Evolutionary conservation across 1,284 basidiomycete species (phyloP).

Genomic region (Xerocomus minutiporus): DNA sequence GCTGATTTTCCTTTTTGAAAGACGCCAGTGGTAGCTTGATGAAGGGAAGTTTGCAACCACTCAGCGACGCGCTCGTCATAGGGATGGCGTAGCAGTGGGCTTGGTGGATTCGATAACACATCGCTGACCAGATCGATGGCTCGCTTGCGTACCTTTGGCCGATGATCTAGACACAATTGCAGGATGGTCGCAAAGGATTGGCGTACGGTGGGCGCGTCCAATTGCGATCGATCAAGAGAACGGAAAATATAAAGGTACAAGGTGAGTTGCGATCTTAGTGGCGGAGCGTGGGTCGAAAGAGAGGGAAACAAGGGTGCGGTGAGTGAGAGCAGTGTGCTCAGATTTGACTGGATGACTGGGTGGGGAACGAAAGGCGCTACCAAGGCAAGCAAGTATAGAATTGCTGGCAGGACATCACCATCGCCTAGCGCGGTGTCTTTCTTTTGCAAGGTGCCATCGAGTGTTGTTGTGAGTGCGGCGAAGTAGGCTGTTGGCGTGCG

Average conservation of each 20-base stretch:
- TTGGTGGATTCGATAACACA: conserved; percentile 69
- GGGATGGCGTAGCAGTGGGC: conserved; percentile 76
- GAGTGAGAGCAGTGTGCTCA: conserved; percentile 61
- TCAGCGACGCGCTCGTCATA: conserved; percentile 78
- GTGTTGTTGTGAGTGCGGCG: conserved; percentile 76
- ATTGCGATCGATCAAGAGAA: conserved; percentile 65
- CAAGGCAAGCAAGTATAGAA: conserved; percentile 85
- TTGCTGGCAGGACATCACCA: conserved; percentile 81
- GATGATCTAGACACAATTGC: conserved; percentile 78
- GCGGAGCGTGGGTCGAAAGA: conserved; percentile 59
- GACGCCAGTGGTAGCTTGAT: conserved; percentile 59
- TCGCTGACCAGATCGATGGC: conserved; percentile 84
- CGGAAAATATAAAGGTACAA: conserved; percentile 66
- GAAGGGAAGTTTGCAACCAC: conserved; percentile 71
- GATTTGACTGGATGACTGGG: conserved; percentile 67
- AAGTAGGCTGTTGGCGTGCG: conserved; percentile 82
- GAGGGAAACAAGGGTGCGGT: conserved; percentile 75
- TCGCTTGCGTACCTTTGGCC: conserved; percentile 91
- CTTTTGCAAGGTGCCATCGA: conserved; percentile 70
- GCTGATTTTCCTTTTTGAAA: conserved; percentile 54
- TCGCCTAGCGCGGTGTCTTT: conserved; percentile 61
- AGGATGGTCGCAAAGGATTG: conserved; percentile 78
- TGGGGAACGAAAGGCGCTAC: conserved; percentile 71
- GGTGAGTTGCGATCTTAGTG: conserved; percentile 72
- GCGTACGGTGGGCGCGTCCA: conserved; percentile 66